phyloP scores from a whole-genome alignment of 495 filamentous ascomycete species.

The Staphylotrichum tortipilum region DNA sequence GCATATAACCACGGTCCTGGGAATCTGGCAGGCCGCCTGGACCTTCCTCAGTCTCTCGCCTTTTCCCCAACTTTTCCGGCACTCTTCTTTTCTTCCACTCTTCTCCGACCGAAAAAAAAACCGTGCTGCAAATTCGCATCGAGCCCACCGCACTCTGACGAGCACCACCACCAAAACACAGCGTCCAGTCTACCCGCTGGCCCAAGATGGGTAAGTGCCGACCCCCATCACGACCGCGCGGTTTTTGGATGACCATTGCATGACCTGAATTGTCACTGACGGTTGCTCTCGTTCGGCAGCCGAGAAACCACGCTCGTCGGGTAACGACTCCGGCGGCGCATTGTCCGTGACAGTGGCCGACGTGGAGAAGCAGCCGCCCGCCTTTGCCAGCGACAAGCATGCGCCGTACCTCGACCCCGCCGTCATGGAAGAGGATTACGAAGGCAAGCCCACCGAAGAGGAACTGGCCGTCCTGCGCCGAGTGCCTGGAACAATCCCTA shows the following conservation, averaged over 20 bases:
- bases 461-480: constrained; percentile 48
- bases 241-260: too few relatives aligned
- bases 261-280: not conserved
- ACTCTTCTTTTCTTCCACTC: too few relatives aligned
- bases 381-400: constrained; percentile 5
- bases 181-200: too few relatives aligned
- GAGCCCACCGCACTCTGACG: too few relatives aligned
- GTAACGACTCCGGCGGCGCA: not conserved
- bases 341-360: not conserved
- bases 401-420: constrained; percentile 21
- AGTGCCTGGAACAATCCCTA: constrained; percentile 44
- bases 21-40: too few relatives aligned
- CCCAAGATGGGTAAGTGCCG: not conserved
- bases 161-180: too few relatives aligned
- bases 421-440: constrained; percentile 33
- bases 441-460: constrained; percentile 48
- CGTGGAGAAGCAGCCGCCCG: constrained; percentile 15
- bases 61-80: too few relatives aligned
- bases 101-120: too few relatives aligned
- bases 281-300: not conserved
- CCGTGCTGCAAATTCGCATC: too few relatives aligned
- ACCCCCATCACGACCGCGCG: too few relatives aligned
- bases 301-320: constrained; percentile 3
- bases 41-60: too few relatives aligned
- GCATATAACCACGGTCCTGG: too few relatives aligned